Base-by-base conservation (phyloP, 805 yeast genomes). In the Candida pini region DNA sequence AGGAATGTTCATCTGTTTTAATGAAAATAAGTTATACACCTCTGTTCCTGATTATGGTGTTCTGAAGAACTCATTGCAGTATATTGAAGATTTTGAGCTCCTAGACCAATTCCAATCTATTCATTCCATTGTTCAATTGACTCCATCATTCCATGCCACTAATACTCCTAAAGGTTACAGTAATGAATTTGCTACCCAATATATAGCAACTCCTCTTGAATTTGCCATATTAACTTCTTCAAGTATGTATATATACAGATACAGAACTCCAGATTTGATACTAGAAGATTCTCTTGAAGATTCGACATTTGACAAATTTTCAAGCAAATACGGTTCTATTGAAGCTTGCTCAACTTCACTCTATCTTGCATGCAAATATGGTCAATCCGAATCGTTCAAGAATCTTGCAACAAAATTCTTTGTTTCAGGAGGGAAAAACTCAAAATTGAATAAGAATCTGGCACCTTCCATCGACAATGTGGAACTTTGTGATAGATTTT, bases 311-410 rank as follows among this genome's bases (percentile, higher is more conserved):
- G 70, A 78, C 34, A 71, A 79, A 33, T 86, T 86, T 53, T 76
- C 81, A 13, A 72, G 74, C 31, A 81, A 83, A 35, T 88, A 87
- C 55, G 97, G 97, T 5, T 71, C 80, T 33, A 78, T 84, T 34
- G 98, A 94, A 56, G 80, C 95, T 4, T 90, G 97, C 52, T 81
- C 96, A 0, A 79, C 92, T 2, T 83, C 96, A 9, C 66, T 92
- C 33, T 82, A 83, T 44, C 76, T 87, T 34, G 84, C 96, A 2
- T 83, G 95, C 51, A 78, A 85, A 36, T 74, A 74, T 44, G 77
- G 78, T 37, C 71, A 75, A 41, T 62, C 90, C 0, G 83, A 56
- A 45, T 58, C 49, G 3, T 54, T 61, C 46, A 67, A 65, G 41
- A 64, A 64, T 39, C 62, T 68, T 30, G 77, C 78, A 0, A 73